Evolutionary conservation across 108 stramenopile genomes (phyloP), one percentile per base, ranked within the genome.

Genomic region (Fragilariopsis cylindrus): DNA sequence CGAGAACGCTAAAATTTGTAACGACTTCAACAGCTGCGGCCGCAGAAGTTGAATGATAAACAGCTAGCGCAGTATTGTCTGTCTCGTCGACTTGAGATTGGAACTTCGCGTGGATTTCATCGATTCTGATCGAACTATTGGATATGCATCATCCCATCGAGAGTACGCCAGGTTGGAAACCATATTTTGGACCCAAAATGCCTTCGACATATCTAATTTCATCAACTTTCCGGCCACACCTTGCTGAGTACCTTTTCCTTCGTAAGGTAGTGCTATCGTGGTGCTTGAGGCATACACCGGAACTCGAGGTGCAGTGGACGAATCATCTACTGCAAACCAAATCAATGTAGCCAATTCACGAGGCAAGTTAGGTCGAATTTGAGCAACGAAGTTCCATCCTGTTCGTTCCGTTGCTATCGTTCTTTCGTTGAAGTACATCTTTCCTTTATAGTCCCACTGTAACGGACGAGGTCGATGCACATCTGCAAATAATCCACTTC

Each of bases 141-240:
- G 88, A 62, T 87, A 87, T 16, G 73, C 78, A 69, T 88, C 84
- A 12, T 65, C 56, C 83, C 85, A 92, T 5, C 88, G 76, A 3
- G 47, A 68, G 75, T 92, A 92, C 55, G 68, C 84, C 21, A 78
- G 81, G 63, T 92, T 89, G 7, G 84, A 82, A 13, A 89, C 91
- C 75, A 92, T 74, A 65, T 89, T 92, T 71, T 84, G 84, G 46
- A 89, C 85, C 83, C 85, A 92, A 74, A 89, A 92, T 18, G 91
- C 91, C 67, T 85, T 87, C 54, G 68, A 74, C 65, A 81, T 45
- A 68, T 87, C 86, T 63, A 92, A 85, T n/a, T 66, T 65, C 65
- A 88, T 55, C 56, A 88, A 69, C 15, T 81, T 79, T 15, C 69
- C 55, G 1, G 67, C 52, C 21, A 87, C 85, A 52, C 90, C 90